Evolutionary conservation across 169 alveolate genomes (phyloP), one percentile per base, ranked within the genome.

Genomic region (Besnoitia besnoiti): DNA sequence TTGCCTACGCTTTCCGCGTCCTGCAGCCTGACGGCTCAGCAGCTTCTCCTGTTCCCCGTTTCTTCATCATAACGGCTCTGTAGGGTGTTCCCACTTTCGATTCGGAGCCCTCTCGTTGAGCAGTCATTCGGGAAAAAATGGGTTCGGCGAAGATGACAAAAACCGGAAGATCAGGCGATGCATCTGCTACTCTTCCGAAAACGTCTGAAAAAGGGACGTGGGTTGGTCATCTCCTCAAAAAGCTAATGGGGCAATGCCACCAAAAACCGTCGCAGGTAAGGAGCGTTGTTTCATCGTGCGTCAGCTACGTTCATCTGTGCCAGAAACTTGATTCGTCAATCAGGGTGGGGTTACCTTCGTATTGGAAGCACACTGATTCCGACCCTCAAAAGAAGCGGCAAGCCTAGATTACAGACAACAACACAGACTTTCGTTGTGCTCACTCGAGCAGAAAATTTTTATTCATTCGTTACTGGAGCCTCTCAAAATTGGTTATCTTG

Each of bases 151-250:
- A 33, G 84, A 39, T 27, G 33, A 10, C 42, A 27, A 33, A 73
- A 73, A 21, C 46, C 33, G 84, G 16, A 33, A 73, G 84, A 33
- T 39, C 84, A 12, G 40, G 49, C 49, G 84, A 73, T 30, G 49
- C 84, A 5, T 27, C 73, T 2, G 27, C 35, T 55, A 55, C 73
- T 16, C 73, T 27, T 24, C 73, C 24, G 33, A 73, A 33, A 39
- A 21, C 84, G 27, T 30, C 84, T 21, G 84, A 0, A 21, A 73
- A 21, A 33, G 46, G 84, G 46, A 73, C 84, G 40, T 73, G 84
- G 84, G 46, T 73, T 33, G 84, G 84, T 16, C 84, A 73, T 73
- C 84, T 73, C 19, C 27, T 73, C 46, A 73, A 73, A 44, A 73
- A 39, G 84, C 19, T 73, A 39, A 39, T 73, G 30, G 84, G 84